These are phyloP conservation scores for Penicillium bialowiezense DNA, from an alignment of 495 filamentous ascomycete genomes.

Conservation along the genomic window DNA sequence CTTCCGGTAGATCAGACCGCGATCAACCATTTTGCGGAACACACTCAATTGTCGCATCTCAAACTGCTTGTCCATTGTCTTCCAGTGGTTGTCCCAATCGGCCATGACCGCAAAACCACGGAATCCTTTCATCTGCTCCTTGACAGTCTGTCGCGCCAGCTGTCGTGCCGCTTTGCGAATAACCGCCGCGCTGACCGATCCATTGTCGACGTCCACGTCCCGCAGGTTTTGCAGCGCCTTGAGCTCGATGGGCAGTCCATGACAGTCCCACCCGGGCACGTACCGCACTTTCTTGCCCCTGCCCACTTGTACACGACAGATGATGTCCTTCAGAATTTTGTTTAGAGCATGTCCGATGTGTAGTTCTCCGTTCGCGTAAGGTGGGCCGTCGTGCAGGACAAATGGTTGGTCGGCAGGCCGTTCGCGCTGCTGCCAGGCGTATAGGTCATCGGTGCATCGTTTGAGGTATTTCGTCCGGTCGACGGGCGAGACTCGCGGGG, in stretches of 20 bases:
- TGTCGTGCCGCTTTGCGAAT: constrained; percentile 70
- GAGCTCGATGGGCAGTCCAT: constrained; percentile 95
- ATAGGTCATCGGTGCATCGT: constrained; percentile 82
- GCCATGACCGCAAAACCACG: constrained; percentile 84
- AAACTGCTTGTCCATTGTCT: constrained; percentile 85
- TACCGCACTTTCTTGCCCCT: constrained; percentile 78
- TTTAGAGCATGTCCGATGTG: constrained; percentile 98
- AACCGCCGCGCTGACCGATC: constrained; percentile 27
- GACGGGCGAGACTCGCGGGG: constrained; percentile 46
- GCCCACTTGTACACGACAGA: constrained; percentile 74
- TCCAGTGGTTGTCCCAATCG: constrained; percentile 90
- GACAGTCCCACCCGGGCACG: constrained; percentile 96
- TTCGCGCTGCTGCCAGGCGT: constrained; percentile 75
- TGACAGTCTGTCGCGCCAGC: constrained; percentile 71
- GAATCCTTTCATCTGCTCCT: constrained; percentile 81
- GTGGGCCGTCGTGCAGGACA: constrained; percentile 91
- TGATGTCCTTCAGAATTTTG: constrained; percentile 95
- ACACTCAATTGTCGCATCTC: constrained; percentile 83
- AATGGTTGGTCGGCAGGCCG: constrained; percentile 62
- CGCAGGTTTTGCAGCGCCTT: constrained; percentile 75
- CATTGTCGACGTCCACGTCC: constrained; percentile 15
- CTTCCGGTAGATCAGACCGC: constrained; percentile 80
- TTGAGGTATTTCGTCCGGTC: constrained; percentile 64
- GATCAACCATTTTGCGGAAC: constrained; percentile 81
- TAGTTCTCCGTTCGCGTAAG: constrained; percentile 92